Conservation (phyloP, 169 alveolate species). For the Plasmodium malariae region DNA sequence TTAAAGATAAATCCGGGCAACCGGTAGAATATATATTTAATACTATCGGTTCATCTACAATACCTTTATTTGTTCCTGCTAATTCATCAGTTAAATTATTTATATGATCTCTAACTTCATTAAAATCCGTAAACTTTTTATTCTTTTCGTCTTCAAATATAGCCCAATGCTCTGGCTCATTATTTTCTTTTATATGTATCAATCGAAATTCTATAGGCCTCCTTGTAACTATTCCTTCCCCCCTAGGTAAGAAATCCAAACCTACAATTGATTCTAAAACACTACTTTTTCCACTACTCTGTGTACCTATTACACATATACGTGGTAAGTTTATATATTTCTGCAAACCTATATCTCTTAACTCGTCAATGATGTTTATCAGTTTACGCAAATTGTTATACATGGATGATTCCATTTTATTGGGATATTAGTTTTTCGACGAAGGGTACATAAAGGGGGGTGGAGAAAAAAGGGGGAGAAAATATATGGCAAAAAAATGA, state of each 20-base stretch:
- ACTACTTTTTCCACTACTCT: constrained; percentile 91
- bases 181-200: constrained; percentile 90
- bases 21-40: constrained; percentile 95
- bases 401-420: constrained; percentile 47
- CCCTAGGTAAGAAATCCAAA: constrained; percentile 97
- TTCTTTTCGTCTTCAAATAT: constrained; percentile 84
- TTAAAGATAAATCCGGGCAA: constrained; percentile 97
- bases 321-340: constrained; percentile 93
- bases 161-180: constrained; percentile 80
- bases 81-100: constrained; percentile 91
- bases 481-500: too few species aligned
- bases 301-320: constrained; percentile 91
- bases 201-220: constrained; percentile 98
- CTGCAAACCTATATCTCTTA: constrained; percentile 94
- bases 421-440: too few species aligned
- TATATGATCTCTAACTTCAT: constrained; percentile 93
- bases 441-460: background rate
- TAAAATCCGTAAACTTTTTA: constrained; percentile 92
- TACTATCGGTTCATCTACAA: constrained; percentile 97
- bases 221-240: constrained; percentile 98
- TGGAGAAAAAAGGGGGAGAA: background rate
- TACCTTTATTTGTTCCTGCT: constrained; percentile 95
- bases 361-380: constrained; percentile 86
- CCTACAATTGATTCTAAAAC: constrained; percentile 98
- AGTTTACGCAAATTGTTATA: constrained; percentile 41